A percentile compares a stretch with the other conserved stretches of the same genome.
Conservation (phyloP, 179 eudicot genomes). For the Beta lomatogona region DNA sequence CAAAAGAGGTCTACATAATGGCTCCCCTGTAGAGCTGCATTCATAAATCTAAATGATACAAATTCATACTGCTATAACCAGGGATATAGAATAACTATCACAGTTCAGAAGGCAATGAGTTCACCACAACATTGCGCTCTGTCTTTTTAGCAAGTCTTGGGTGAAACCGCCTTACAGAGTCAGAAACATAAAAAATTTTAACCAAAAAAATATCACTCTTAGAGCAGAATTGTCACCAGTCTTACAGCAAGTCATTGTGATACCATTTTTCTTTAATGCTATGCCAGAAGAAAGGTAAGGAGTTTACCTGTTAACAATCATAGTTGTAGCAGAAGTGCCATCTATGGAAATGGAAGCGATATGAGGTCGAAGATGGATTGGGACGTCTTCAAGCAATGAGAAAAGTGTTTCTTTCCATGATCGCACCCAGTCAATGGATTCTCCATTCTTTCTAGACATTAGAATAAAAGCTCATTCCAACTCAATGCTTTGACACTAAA, state of each 20-base stretch:
- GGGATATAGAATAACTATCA: background rate
- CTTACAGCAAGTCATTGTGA: too few species aligned
- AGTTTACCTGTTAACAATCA: slow-evolving; percentile 74
- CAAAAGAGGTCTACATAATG: slow-evolving; percentile 67
- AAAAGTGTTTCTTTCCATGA: slow-evolving; percentile 91
- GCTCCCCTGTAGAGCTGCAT: slow-evolving; percentile 79
- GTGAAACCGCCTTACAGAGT: too few species aligned
- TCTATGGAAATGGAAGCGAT: slow-evolving; percentile 80
- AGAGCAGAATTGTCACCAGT: too few species aligned
- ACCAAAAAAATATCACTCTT: too few species aligned
- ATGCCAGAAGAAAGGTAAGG: background rate
- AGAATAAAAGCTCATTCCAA: slow-evolving; percentile 24
- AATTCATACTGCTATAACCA: slow-evolving; percentile 16
- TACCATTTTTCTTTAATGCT: background rate
- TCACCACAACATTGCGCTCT: background rate
- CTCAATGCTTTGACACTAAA: background rate
- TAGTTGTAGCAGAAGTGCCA: slow-evolving; percentile 95
- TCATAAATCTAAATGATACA: slow-evolving; percentile 22
- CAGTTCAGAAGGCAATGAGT: background rate
- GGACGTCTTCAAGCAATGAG: slow-evolving; percentile 72
- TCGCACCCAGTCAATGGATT: slow-evolving; percentile 69
- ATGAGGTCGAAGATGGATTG: slow-evolving; percentile 52
- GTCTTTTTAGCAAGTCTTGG: too few species aligned
- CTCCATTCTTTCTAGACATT: slow-evolving; percentile 85
- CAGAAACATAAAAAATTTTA: too few species aligned